A percentile compares a stretch with the other conserved stretches of the same genome.
Conservation (phyloP, 352 stramenopile species). For the Phytophthora cryptogea region DNA sequence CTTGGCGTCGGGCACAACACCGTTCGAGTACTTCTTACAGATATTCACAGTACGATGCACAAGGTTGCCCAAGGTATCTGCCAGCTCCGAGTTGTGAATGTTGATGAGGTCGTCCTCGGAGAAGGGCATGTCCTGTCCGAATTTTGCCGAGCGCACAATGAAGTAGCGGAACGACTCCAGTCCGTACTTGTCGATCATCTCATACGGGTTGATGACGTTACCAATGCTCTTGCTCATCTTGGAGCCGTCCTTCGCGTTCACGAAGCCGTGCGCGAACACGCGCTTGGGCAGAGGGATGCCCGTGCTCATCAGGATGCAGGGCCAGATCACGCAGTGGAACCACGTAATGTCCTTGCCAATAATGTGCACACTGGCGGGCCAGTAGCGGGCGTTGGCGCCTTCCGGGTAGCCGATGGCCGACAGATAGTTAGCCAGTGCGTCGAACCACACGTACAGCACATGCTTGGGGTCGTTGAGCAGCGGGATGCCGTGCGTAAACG, state of each 20-base stretch:
- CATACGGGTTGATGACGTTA: conserved; percentile 97
- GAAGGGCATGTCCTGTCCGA: conserved; percentile 96
- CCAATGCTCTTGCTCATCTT: conserved; percentile 99
- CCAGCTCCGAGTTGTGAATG: conserved; percentile 98
- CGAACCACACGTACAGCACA: conserved; percentile 99
- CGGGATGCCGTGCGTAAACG: conserved; percentile 94
- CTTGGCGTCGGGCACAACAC: conserved; percentile 61
- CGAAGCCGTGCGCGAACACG: conserved; percentile 98
- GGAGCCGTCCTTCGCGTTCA: conserved; percentile 97
- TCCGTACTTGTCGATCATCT: conserved; percentile 94
- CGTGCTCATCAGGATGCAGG: conserved; percentile 98
- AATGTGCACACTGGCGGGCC: conserved; percentile 85
- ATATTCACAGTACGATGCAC: conserved; percentile 97
- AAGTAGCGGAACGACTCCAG: conserved; percentile 97
- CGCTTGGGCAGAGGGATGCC: conserved; percentile 93
- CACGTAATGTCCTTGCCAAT: conserved; percentile 99
- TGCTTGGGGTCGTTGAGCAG: conserved; percentile 95
- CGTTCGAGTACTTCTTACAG: conserved; percentile 95
- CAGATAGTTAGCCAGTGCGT: conserved; percentile 99
- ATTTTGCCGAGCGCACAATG: conserved; percentile 91
- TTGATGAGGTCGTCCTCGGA: conserved; percentile 93
- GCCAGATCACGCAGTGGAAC: conserved; percentile 99
- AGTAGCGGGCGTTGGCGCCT: conserved; percentile 73
- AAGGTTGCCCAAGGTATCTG: conserved; percentile 94
- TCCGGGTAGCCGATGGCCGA: conserved; percentile 95